phyloP scores from a whole-genome alignment of 257 asterid species.

The Avicennia marina region DNA sequence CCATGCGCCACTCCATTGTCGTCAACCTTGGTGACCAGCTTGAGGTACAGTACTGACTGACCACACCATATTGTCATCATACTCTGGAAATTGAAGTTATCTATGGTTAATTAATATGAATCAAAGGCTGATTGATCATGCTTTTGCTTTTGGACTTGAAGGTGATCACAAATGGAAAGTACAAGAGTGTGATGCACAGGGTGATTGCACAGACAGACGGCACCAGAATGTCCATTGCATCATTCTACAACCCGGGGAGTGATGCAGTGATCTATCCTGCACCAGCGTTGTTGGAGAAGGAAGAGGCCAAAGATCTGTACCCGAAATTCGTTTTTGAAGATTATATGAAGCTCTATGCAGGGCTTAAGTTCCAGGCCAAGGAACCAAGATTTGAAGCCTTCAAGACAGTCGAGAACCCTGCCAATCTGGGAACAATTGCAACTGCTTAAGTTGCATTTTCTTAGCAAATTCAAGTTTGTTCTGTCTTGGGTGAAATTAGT shows the following conservation, averaged over 20 bases:
- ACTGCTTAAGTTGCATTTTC: slow-evolving; percentile 34
- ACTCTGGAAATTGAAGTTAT: no score
- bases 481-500: no score
- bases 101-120: no score
- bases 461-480: no score
- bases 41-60: no score
- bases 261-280: slow-evolving; percentile 30
- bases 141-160: neutral
- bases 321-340: slow-evolving; percentile 74
- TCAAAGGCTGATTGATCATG: no score
- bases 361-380: slow-evolving; percentile 67
- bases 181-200: slow-evolving; percentile 32
- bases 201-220: slow-evolving; percentile 17
- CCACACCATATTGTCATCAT: no score
- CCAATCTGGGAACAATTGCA: slow-evolving; percentile 42
- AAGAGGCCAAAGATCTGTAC: slow-evolving; percentile 33
- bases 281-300: slow-evolving; percentile 45
- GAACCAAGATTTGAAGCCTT: slow-evolving; percentile 78
- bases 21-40: slow-evolving; percentile 65
- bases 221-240: slow-evolving; percentile 19
- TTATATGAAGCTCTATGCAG: slow-evolving; percentile 68
- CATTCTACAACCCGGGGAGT: slow-evolving; percentile 29
- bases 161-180: slow-evolving; percentile 36
- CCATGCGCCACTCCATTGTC: slow-evolving; percentile 70
- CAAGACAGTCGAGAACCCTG: slow-evolving; percentile 35